Percentiles rank a stretch among this genome's conserved stretches.
phyloP scores from a whole-genome alignment of 495 filamentous ascomycete species.

The Xylaria venustula region DNA sequence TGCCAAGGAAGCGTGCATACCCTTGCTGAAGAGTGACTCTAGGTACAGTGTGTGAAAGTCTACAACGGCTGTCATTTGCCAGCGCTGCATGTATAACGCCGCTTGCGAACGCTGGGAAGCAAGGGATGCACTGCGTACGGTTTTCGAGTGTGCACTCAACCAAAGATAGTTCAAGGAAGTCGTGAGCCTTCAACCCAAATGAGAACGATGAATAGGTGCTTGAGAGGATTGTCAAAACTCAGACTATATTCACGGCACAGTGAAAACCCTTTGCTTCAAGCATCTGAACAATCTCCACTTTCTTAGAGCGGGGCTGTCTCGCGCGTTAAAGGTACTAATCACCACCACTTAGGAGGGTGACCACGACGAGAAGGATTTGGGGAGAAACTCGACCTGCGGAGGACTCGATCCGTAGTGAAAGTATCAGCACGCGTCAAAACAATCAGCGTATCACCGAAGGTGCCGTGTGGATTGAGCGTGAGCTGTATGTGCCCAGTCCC shows the following conservation, averaged over 20 bases:
- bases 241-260: neutral
- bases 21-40: conserved; percentile 2
- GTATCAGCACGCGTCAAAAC: too few relatives aligned
- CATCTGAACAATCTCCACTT: too few relatives aligned
- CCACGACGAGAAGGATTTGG: too few relatives aligned
- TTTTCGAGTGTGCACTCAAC: conserved; percentile 1
- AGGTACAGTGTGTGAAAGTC: conserved; percentile 1
- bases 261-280: neutral
- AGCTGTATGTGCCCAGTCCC: too few relatives aligned
- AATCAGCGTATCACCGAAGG: too few relatives aligned
- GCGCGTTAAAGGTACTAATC: too few relatives aligned
- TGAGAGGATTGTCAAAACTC: conserved; percentile 1
- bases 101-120: neutral
- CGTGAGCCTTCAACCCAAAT: conserved; percentile 1
- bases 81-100: neutral
- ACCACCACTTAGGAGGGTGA: too few relatives aligned
- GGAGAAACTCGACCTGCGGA: too few relatives aligned
- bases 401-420: too few relatives aligned
- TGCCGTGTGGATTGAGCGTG: too few relatives aligned
- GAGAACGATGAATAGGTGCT: neutral
- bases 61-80: neutral
- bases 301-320: too few relatives aligned
- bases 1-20: neutral
- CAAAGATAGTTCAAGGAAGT: neutral
- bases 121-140: neutral